Evolutionary conservation across 2,329 filamentous ascomycete species (phyloP), one percentile per base, ranked within the genome.

Genomic region (Aquanectria penicillioides): DNA sequence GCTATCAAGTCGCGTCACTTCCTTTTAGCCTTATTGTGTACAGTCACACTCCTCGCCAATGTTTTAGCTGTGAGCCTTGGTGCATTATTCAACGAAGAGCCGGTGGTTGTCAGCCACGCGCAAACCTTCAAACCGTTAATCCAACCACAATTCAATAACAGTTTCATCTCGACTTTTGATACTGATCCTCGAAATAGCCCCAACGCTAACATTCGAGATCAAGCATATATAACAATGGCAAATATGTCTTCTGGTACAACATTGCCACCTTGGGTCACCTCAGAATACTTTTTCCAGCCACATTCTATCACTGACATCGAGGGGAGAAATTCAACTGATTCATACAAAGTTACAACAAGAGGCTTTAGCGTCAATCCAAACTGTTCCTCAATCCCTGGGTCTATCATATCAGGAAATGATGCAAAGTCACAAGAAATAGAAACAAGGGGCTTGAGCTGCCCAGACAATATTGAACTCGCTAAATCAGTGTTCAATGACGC

Each of bases 51-150:
- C 5, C 40, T 54, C n/a, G 38, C 22, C 11, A 33, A 46, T 17
- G 38, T 46, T 5, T 25, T 54, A 5, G 41, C 50, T 1, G 40
- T 54, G 6, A 31, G 50, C 5, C 29, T 54, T 4, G 40, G 38
- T 31, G 29, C 38, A 7, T 9, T 46, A 9, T 54, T 54, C 23
- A 54, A 54, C 12, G 50, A 54, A 23, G 18, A 17, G 5, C 23
- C 40, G 4, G 23, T 28, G 11, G 18, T 9, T 3, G 22, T 10
- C 11, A 36, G 25, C 12, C 17, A 36, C 23, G 3, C 20, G 5
- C 38, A 43, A 10, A 9, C 26, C 9, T 40, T 54, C 17, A 12
- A 12, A 4, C 40, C 50, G 10, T n/a, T 37, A 12, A 25, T 38
- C 12, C 17, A 40, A 37, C 8, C 47, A n/a, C 15, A 11, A n/a